Conservation (phyloP, 1,284 basidiomycete genomes). For the Schizopora paradoxa region DNA sequence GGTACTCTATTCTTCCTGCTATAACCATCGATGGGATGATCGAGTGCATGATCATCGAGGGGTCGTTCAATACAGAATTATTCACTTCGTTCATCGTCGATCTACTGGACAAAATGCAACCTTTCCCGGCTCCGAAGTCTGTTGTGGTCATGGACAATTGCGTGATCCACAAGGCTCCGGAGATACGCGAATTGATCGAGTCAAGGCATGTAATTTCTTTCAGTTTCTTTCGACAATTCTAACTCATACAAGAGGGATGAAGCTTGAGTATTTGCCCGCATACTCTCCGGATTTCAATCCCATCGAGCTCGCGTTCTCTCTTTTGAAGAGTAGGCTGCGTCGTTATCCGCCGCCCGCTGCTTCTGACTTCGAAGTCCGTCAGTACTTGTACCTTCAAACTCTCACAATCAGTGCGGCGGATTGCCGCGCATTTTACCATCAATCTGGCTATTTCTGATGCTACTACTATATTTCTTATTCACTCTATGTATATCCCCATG, state of each 20-base stretch:
- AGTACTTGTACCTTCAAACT: not conserved
- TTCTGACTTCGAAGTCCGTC: not conserved
- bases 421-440: slow-evolving; percentile 2
- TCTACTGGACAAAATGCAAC: slow-evolving; percentile 29
- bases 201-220: slow-evolving; percentile 1
- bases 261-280: slow-evolving; percentile 17
- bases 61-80: slow-evolving; percentile 22
- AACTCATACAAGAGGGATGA: slow-evolving; percentile 13
- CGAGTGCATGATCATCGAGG: slow-evolving; percentile 21
- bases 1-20: slow-evolving; percentile 33
- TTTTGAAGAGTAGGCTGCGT: slow-evolving; percentile 11
- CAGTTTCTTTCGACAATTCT: slow-evolving; percentile 1
- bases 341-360: not conserved
- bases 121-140: slow-evolving; percentile 24
- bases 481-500: too few species aligned
- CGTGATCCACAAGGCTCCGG: slow-evolving; percentile 26
- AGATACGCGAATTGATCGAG: slow-evolving; percentile 24
- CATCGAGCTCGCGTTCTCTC: slow-evolving; percentile 19
- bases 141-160: slow-evolving; percentile 34
- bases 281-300: slow-evolving; percentile 23
- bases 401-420: not conserved
- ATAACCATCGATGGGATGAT: slow-evolving; percentile 27
- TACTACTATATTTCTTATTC: too few species aligned
- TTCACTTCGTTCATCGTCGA: slow-evolving; percentile 28
- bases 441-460: too few species aligned